Evolutionary conservation across 2,329 filamentous ascomycete species (phyloP), one percentile per base, ranked within the genome.

Genomic region (Albophoma yamanashiensis): DNA sequence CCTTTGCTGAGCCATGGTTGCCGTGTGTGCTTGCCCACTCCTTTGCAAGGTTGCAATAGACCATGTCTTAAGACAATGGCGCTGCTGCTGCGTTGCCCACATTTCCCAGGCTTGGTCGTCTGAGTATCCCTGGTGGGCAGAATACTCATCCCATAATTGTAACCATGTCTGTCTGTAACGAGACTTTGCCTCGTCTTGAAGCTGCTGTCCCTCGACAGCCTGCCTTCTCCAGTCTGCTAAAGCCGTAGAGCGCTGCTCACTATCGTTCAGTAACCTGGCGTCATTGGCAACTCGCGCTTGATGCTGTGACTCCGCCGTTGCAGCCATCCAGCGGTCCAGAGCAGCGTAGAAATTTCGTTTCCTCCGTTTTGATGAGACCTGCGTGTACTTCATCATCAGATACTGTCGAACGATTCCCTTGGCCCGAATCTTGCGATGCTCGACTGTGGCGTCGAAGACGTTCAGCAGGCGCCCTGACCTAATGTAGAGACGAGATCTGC

Each of bases 1-100:
- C 58, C 70, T 72, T 60, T 70, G 67, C 22, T 64, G 64, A 17
- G 71, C 71, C 59, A 69, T 70, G 7, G 60, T 62, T 11, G 74
- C 74, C 3, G 73, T 75, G 58, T 76, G 74, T 12, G 69, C 73
- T 57, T 75, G 72, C 1, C 74, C 73, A 55, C 70, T 68, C 53
- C 69, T 70, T 57, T 74, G 74, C 36, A 76, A 57, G 14, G 72
- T 68, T 22, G 71, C 70, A 52, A 73, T 75, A 1, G 73, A 73
- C 74, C 74, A 76, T 11, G 62, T 61, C 58, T 75, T 75, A 25
- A 75, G 58, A 57, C 63, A 69, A 25, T 72, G 68, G 9, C 68
- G 70, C 59, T 74, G 71, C 57, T 69, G 69, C 57, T 67, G 68
- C 15, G 61, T 45, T 53, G 68, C 65, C 71, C 71, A 74, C n/a